Percentiles rank a stretch among this genome's conserved stretches.
Conservation (phyloP, 805 yeast genomes). For the Cyberlindnera maclurae region DNA sequence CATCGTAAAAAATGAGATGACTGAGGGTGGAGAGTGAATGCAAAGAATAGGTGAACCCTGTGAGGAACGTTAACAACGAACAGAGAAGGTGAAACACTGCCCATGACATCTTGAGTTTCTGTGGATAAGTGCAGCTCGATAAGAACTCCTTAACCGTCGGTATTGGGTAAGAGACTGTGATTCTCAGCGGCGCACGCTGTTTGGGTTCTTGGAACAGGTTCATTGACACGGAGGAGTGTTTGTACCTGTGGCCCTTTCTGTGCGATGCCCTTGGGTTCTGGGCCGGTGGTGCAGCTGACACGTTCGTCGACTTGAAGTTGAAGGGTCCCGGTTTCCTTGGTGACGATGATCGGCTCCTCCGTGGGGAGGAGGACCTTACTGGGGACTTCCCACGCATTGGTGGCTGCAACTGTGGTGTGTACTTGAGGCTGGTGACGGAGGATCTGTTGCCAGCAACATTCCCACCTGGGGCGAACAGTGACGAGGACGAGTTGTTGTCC, state of each 20-base stretch:
- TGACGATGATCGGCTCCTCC: constrained; percentile 21
- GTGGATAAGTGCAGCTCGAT: constrained; percentile 50
- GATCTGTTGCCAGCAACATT: constrained; percentile 24
- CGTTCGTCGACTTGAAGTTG: constrained; percentile 53
- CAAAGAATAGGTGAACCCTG: constrained; percentile 52
- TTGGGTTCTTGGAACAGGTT: constrained; percentile 93
- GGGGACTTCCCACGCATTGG: constrained; percentile 26
- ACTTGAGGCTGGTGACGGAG: constrained; percentile 20
- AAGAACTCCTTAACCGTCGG: constrained; percentile 50
- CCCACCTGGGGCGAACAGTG: constrained; percentile 22
- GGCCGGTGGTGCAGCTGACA: constrained; percentile 27
- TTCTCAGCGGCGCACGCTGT: constrained; percentile 61
- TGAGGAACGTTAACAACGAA: constrained; percentile 48
- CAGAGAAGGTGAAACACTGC: constrained; percentile 48
- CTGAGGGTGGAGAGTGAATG: constrained; percentile 69
- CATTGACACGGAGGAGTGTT: constrained; percentile 95
- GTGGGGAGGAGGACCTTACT: constrained; percentile 25
- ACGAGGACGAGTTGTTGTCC: constrained; percentile 19
- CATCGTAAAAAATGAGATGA: constrained; percentile 82
- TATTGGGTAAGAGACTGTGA: constrained; percentile 54
- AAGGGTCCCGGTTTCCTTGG: constrained; percentile 39
- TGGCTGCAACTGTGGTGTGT: constrained; percentile 17
- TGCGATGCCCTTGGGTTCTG: constrained; percentile 47
- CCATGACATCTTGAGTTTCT: constrained; percentile 52
- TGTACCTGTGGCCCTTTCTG: constrained; percentile 91